A percentile compares a stretch with the other conserved stretches of the same genome.
Conservation (phyloP, 2,329 filamentous ascomycete genomes). For the Endoconidiophora laricicola region DNA sequence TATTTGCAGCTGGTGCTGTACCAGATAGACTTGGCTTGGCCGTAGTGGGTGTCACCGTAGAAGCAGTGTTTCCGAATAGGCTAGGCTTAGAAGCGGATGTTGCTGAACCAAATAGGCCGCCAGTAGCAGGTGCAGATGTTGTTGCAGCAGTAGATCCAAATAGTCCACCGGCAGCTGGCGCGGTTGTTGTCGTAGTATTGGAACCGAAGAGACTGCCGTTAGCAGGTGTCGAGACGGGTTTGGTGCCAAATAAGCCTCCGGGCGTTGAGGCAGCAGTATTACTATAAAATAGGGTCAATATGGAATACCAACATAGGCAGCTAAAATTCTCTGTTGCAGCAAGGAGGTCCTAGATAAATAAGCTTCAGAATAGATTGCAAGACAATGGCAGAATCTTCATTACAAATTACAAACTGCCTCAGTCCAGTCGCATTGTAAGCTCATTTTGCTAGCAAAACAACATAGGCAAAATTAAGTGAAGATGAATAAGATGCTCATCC, state of each 20-base stretch:
- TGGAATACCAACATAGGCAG: no score
- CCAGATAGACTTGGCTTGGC: constrained; percentile 8
- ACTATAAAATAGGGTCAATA: no score
- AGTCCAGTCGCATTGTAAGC: no score
- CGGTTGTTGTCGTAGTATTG: constrained; percentile 16
- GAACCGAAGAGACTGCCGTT: constrained; percentile 23
- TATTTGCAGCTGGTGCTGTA: neutral
- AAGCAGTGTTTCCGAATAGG: constrained; percentile 9
- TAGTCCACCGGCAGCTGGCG: constrained; percentile 18
- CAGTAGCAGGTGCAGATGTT: constrained; percentile 16
- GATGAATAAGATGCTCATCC: no score
- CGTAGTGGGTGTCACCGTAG: constrained; percentile 9
- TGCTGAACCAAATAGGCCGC: constrained; percentile 7
- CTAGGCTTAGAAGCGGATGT: constrained; percentile 15
- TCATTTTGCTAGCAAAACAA: no score
- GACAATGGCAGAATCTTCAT: no score
- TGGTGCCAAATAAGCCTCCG: constrained; percentile 4
- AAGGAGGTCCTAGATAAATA: no score
- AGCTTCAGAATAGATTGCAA: no score
- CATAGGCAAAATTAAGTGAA: no score
- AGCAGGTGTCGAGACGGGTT: constrained; percentile 17
- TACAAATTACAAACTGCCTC: no score
- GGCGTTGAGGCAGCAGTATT: constrained; percentile 13
- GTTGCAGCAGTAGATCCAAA: constrained; percentile 19
- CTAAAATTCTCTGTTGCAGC: no score